Evolutionary conservation across 768 basidiomycete genomes (phyloP).

Genomic region (Boletus pseudopeckii): DNA sequence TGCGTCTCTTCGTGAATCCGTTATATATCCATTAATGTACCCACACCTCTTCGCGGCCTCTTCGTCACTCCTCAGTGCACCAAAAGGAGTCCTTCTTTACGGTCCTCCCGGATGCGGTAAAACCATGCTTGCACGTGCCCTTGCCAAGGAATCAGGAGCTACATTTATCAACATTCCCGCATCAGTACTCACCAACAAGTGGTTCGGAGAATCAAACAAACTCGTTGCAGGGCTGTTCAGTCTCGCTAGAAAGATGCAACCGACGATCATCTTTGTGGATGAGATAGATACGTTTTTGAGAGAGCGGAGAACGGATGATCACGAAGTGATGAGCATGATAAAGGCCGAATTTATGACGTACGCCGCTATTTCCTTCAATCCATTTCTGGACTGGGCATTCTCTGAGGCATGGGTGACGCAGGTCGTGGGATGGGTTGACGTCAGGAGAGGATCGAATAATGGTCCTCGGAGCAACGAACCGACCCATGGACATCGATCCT

Average conservation of each 20-base stretch:
- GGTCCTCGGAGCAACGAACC: constrained; percentile 92
- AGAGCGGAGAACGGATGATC: constrained; percentile 83
- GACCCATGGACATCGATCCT: constrained; percentile 87
- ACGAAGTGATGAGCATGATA: constrained; percentile 99
- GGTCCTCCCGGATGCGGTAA: constrained; percentile 99
- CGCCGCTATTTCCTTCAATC: constrained; percentile 25
- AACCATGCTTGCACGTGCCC: constrained; percentile 98
- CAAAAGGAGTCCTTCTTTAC: constrained; percentile 93
- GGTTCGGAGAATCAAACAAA: constrained; percentile 92
- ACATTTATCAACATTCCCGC: constrained; percentile 91
- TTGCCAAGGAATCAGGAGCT: constrained; percentile 95
- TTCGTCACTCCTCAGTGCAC: constrained; percentile 81
- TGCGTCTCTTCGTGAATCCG: constrained; percentile 85
- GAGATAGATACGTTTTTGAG: constrained; percentile 96
- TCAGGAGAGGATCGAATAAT: constrained; percentile 80
- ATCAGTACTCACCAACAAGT: constrained; percentile 72
- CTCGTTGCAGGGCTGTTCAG: constrained; percentile 93
- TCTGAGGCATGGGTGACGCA: constrained; percentile 25
- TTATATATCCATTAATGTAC: constrained; percentile 92
- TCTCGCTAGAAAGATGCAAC: constrained; percentile 89
- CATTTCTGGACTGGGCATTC: neutral
- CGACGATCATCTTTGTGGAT: constrained; percentile 97
- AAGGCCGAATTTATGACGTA: constrained; percentile 95
- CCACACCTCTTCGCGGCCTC: constrained; percentile 83
- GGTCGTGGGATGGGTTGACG: constrained; percentile 92